These are phyloP conservation scores for Malania oleifera DNA, from an alignment of 164 flowering plant genomes.

Conservation along the genomic window DNA sequence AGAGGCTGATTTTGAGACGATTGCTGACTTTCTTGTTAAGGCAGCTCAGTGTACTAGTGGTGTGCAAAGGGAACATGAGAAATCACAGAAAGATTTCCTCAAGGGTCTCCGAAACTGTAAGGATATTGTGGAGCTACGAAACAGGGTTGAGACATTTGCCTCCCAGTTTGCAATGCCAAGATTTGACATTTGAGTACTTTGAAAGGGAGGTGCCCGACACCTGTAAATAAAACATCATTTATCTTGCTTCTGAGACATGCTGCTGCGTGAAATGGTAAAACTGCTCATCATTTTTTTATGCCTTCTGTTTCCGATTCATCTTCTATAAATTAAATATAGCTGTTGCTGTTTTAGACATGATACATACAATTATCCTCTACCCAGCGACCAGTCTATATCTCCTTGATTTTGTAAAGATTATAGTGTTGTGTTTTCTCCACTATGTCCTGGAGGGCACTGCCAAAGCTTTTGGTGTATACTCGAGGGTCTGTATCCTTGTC, in stretches of 20 bases:
- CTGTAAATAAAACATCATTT: not conserved
- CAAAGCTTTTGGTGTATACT: no score
- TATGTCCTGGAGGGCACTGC: no score
- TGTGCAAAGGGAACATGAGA: constrained; percentile 67
- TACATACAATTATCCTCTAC: not conserved
- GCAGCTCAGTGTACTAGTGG: constrained; percentile 65
- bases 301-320: not conserved
- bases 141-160: constrained; percentile 67
- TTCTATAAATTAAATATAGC: not conserved
- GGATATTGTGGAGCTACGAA: constrained; percentile 63
- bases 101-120: constrained; percentile 63
- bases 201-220: not conserved
- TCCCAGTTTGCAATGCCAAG: constrained; percentile 82
- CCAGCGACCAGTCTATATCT: not conserved
- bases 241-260: constrained; percentile 7
- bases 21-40: constrained; percentile 72
- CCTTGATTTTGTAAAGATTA: constrained; percentile 7
- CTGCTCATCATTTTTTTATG: not conserved
- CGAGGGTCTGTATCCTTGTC: no score
- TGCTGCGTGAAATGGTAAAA: constrained; percentile 5
- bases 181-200: constrained; percentile 40
- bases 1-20: constrained; percentile 78
- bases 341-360: not conserved
- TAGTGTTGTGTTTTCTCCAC: no score
- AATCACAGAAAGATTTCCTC: constrained; percentile 48